These are phyloP conservation scores for Aspergillus fumigatus DNA, from an alignment of 2,329 filamentous ascomycete species.

Conservation along the genomic window DNA sequence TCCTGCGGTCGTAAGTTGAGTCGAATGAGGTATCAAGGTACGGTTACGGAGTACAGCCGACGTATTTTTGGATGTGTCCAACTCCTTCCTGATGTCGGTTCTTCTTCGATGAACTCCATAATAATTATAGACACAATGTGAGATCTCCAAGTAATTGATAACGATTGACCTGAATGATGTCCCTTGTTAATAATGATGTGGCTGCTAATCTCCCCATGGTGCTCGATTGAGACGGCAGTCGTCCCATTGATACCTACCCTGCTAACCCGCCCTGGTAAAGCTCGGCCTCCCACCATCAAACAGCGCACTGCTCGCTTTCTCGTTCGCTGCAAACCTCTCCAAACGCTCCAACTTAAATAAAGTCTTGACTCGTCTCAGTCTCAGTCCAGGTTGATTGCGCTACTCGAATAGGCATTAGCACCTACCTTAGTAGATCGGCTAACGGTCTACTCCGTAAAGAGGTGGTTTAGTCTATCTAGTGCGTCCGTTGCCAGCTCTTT, in stretches of 20 bases:
- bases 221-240: not conserved
- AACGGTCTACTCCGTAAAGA: not conserved
- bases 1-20: not conserved
- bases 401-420: not conserved
- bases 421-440: not conserved
- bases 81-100: too few species aligned
- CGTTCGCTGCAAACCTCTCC: not conserved
- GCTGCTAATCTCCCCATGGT: too few species aligned
- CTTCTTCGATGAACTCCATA: not conserved
- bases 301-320: not conserved
- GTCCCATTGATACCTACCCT: not conserved
- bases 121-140: not conserved
- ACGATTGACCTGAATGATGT: not conserved
- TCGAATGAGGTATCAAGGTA: not conserved
- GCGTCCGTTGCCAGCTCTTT: not conserved
- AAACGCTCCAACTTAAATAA: not conserved
- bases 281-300: not conserved
- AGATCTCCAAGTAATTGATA: not conserved
- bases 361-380: not conserved
- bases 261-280: not conserved
- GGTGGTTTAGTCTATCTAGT: not conserved
- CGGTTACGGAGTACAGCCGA: not conserved
- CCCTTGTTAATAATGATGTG: not conserved
- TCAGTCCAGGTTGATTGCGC: not conserved
- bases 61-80: not conserved